Base-by-base conservation (phyloP, 345 rosid genomes). In the Cardamine resedifolia region DNA sequence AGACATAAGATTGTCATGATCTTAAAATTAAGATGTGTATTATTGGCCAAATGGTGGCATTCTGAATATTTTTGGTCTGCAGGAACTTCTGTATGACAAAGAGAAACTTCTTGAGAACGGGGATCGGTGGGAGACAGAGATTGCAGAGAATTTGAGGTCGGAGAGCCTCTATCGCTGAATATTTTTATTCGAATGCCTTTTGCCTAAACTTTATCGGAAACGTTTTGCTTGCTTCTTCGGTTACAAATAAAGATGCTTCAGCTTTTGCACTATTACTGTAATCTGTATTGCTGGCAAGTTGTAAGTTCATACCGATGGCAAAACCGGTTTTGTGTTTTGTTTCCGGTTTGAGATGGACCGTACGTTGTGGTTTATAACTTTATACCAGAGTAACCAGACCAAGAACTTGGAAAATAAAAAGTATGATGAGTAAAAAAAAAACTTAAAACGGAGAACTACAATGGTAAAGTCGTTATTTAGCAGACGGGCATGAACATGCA, bases 41-140 rank as follows among this genome's bases (percentile, higher is more conserved):
- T 44, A 11, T 26, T 55, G 3, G 1, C 28, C 20, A 39, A 53
- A 53, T 63, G 28, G 28, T 12, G 38, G 12, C 64, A 39, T 51
- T 49, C 58, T 68, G 55, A 73, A 58, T 53, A 2, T 31, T 45
- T 12, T 14, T 70, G 70, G 52, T 38, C 66, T 77, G 74, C 85
- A 96, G 98, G 96, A 96, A 77, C 92, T 96, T 70, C 70, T 95
- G 66, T 95, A 92, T 52, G 96, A 90, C 87, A 90, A 96, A 77
- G 99, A 92, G 86, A 95, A 95, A 81, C 83, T 92, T 71, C 97
- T 92, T 15, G 97, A 95, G 81, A 95, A 95, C 30, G 98, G 99
- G 19, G 98, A 92, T 78, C 80, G 94, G 14, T 95, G 98, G 99
- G 98, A 96, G 79, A 86, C 95, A 1, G 97, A 92, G 91, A 96